Base-by-base conservation (phyloP, 192 early-diverging fungal species). In the Obelidium mucronatum region DNA sequence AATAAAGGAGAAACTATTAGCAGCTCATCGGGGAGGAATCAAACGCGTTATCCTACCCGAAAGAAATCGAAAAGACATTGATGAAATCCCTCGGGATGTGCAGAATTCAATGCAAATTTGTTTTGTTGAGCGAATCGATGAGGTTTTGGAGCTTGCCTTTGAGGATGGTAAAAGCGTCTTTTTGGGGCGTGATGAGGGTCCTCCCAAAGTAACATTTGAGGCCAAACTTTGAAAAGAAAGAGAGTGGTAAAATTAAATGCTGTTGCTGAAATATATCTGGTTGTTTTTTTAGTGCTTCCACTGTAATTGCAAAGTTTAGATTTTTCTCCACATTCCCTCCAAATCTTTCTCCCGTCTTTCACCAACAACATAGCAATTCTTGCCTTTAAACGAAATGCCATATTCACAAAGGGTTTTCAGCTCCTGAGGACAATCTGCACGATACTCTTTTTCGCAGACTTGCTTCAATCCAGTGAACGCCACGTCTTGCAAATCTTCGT, bases 1-100 rank as follows among this genome's bases (percentile, higher is more conserved):
- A 26, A 90, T 96, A 70, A 94, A 93, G 78, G 94, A 96, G 74
- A 96, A 96, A 76, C 86, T 93, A 0, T 85, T 96, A 26, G 91
- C 93, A 0, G 94, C 93, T 0, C 92, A 96, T 73, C 85, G 92
- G 4, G 90, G 90, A 30, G 91, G 91, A n/a, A 88, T 96, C 44
- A 81, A 84, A 65, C 87, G 87, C 58, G 86, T 96, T 53, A 88
- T 94, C 54, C 55, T 96, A 72, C 94, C 94, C 5, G 63, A 82
- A 8, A 74, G 88, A 0, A 94, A 94, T 78, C 81, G 78, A 52
- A 93, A 92, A 67, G 93, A 96, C 75, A 79, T 93, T 37, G 75
- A 78, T 55, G 89, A 96, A 62, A 89, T 96, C 4, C 94, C 94
- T 13, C 77, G 68, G 24, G 86, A 87, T 34, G 89, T 93, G 19